phyloP scores from a whole-genome alignment of 2,329 filamentous ascomycete species.

The Moelleriella libera region DNA sequence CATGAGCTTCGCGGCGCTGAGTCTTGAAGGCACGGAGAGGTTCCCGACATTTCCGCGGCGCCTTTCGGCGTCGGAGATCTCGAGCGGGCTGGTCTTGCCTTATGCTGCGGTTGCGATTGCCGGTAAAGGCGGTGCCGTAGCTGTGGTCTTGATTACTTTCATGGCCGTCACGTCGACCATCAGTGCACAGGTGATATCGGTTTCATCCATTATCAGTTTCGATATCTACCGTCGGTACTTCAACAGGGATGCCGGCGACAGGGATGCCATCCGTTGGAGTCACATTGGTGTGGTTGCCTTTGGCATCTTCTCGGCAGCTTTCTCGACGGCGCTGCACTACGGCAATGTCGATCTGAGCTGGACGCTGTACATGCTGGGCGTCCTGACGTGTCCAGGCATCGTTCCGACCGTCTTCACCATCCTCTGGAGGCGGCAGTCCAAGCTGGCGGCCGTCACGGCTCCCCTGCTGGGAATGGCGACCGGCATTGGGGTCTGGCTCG shows the following conservation, averaged over 20 bases:
- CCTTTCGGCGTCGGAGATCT: conserved; percentile 47
- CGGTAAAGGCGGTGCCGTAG: conserved; percentile 56
- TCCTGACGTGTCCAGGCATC: conserved; percentile 37
- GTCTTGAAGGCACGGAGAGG: conserved; percentile 27
- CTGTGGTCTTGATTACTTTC: conserved; percentile 55
- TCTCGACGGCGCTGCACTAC: conserved; percentile 19
- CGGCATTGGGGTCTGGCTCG: conserved; percentile 37
- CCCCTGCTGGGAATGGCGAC: conserved; percentile 34
- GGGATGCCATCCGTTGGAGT: conserved; percentile 33
- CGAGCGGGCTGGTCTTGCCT: conserved; percentile 54
- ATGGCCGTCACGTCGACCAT: conserved; percentile 58
- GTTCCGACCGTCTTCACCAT: conserved; percentile 39
- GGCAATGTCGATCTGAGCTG: conserved; percentile 38
- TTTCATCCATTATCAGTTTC: conserved; percentile 38
- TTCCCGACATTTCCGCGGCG: conserved; percentile 41
- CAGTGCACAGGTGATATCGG: conserved; percentile 36
- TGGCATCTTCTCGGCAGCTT: conserved; percentile 21
- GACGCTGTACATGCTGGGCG: conserved; percentile 40
- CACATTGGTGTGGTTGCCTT: conserved; percentile 39
- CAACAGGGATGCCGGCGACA: conserved; percentile 28
- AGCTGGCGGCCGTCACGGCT: conserved; percentile 31
- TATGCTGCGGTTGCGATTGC: conserved; percentile 51
- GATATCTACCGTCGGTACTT: conserved; percentile 38
- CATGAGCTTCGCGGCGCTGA: conserved; percentile 32
- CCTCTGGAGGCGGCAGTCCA: conserved; percentile 35